These are phyloP conservation scores for Diaporthe helianthi DNA, from an alignment of 2,329 filamentous ascomycete genomes.

Conservation along the genomic window DNA sequence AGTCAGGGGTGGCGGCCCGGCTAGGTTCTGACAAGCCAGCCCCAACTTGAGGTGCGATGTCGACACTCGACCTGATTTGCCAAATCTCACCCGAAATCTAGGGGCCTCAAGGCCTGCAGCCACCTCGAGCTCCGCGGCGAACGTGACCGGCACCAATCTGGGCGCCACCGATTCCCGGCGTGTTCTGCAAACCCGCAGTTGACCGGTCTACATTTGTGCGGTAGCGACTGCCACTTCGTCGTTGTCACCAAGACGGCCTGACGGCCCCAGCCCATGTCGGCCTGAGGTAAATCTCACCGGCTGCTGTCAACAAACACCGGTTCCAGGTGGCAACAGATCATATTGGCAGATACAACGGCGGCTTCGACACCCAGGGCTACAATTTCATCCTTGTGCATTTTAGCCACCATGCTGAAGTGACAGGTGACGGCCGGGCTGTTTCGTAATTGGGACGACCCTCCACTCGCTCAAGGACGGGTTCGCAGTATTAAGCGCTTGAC, in stretches of 20 bases:
- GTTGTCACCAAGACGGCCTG: background rate
- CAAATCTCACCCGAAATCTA: conserved; percentile 11
- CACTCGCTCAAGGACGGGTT: background rate
- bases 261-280: background rate
- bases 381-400: background rate
- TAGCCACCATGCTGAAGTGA: conserved; percentile 4
- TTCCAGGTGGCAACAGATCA: background rate
- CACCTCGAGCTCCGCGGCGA: conserved; percentile 3
- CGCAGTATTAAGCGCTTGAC: conserved; percentile 3
- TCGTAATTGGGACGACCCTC: background rate
- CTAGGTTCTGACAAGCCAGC: conserved; percentile 5
- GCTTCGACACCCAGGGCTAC: background rate
- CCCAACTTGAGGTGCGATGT: background rate
- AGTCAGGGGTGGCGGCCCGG: conserved; percentile 9
- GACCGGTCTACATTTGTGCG: background rate
- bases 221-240: conserved; percentile 4
- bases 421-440: conserved; percentile 11
- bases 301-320: conserved; percentile 3
- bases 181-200: background rate
- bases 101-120: background rate
- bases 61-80: background rate
- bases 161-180: conserved; percentile 14
- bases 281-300: conserved; percentile 4
- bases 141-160: background rate
- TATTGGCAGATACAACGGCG: conserved; percentile 15